Base-by-base conservation (phyloP, 306 rosid species). In the Delonix regia region DNA sequence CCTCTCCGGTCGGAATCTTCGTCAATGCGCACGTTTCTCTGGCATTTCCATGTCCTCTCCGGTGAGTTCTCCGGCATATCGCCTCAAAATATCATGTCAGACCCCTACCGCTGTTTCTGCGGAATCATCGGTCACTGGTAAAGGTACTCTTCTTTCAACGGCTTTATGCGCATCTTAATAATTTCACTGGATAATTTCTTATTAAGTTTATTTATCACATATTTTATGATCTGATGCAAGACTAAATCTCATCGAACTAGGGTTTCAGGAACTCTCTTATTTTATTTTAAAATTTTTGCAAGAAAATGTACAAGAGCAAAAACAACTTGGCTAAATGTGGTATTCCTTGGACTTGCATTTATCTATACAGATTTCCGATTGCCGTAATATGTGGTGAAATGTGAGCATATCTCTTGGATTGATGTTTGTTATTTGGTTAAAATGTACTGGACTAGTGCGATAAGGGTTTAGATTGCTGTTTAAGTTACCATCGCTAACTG, bases 51-150 rank as follows among this genome's bases (percentile, higher is more conserved):
- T 81, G 7, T 61, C 88, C 30, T 68, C 81, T 78, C 82, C 77
- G 69, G 66, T 63, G 73, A 55, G 24, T 45, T 67, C 65, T 60
- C 78, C 71, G 55, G 39, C 65, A 64, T 78, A 49, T 53, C 85
- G 84, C 19, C 77, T 81, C 63, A 74, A 81, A 77, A 74, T 93
- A 72, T 73, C 90, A 2, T 93, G 93, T 82, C 88, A 81, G 80
- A 71, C 78, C 70, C 65, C 90, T 55, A 76, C 96, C 16, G 68
- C 86, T 18, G 52, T 81, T 38, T 75, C 86, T 57, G 49, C 80
- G n/a, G 66, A 86, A 14, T 66, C 88, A 2, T 27, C 89, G 19
- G 82, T 56, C n/a, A 49, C 4, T 15, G 88, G 48, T 69, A 82
- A 80, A 88, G 85, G 82, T 84, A 34, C 18, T 30, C 3, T 74